These are phyloP conservation scores for Mortierella sp. DNA, from an alignment of 371 early-diverging fungal genomes.

Conservation along the genomic window DNA sequence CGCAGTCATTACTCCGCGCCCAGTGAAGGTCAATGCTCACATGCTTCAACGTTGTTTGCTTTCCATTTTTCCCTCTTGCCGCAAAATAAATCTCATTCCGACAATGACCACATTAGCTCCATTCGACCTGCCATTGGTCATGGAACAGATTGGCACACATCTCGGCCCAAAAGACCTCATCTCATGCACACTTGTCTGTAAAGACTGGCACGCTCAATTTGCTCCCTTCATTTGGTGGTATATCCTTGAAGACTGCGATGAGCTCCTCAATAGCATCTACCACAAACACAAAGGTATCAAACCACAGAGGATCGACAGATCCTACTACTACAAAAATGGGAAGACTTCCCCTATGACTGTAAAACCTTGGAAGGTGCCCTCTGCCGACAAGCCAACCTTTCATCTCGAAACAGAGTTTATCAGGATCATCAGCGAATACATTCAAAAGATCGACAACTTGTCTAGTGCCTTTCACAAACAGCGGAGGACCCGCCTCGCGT, in stretches of 20 bases:
- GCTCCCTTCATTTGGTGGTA: slow-evolving; percentile 23
- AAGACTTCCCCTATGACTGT: background rate
- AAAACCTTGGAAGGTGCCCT: background rate
- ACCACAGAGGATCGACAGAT: too few species aligned
- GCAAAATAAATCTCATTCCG: background rate
- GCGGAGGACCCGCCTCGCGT: background rate
- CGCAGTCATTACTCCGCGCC: background rate
- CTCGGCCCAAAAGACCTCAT: background rate
- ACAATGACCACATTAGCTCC: background rate
- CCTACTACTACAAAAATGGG: too few species aligned
- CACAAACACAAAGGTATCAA: background rate
- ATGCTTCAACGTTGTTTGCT: too few species aligned
- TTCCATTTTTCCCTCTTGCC: too few species aligned
- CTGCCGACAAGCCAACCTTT: background rate
- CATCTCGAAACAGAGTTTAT: slow-evolving; percentile 14
- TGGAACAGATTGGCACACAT: slow-evolving; percentile 13
- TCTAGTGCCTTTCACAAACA: slow-evolving; percentile 7
- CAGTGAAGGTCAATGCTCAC: too few species aligned
- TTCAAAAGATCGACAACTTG: slow-evolving; percentile 3
- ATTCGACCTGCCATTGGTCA: slow-evolving; percentile 10
- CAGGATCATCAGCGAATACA: background rate
- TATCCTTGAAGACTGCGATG: slow-evolving; percentile 14
- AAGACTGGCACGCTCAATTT: slow-evolving; percentile 10
- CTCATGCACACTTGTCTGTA: slow-evolving; percentile 17
- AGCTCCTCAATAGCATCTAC: background rate